Conservation (phyloP, 2,329 filamentous ascomycete species). For the Venturia aucupariae region DNA sequence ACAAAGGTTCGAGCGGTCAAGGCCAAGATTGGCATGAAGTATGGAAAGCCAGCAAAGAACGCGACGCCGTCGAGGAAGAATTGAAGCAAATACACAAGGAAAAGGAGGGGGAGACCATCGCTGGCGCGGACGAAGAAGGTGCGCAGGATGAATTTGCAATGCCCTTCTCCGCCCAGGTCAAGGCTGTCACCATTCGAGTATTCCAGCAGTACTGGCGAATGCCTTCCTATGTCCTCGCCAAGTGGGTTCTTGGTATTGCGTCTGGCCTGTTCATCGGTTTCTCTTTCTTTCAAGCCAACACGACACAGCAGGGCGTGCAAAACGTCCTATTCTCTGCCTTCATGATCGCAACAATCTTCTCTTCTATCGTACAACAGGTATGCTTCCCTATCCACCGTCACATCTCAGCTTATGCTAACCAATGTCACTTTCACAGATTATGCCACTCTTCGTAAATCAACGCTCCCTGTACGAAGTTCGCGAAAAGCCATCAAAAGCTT, state of each 20-base stretch:
- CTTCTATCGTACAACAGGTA: slow-evolving; percentile 33
- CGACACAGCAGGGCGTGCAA: slow-evolving; percentile 33
- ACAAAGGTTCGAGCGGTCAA: slow-evolving; percentile 25
- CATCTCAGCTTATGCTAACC: neutral
- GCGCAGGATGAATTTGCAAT: slow-evolving; percentile 36
- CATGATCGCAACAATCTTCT: slow-evolving; percentile 37
- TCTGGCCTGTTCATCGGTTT: slow-evolving; percentile 28
- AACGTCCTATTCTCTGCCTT: slow-evolving; percentile 42
- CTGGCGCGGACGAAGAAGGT: slow-evolving; percentile 20
- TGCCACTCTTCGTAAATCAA: slow-evolving; percentile 42
- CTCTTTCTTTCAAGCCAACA: slow-evolving; percentile 32
- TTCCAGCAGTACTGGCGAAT: slow-evolving; percentile 40
- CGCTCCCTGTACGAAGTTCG: slow-evolving; percentile 48
- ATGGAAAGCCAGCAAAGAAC: slow-evolving; percentile 43
- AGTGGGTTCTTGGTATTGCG: slow-evolving; percentile 15
- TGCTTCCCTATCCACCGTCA: neutral
- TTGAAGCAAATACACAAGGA: slow-evolving; percentile 6
- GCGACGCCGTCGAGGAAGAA: slow-evolving; percentile 27
- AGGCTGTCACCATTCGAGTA: slow-evolving; percentile 30
- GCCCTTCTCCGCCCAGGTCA: slow-evolving; percentile 27
- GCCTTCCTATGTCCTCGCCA: slow-evolving; percentile 33
- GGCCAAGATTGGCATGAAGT: slow-evolving; percentile 71
- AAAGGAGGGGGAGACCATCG: neutral
- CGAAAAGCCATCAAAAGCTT: slow-evolving; percentile 57
- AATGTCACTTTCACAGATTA: slow-evolving; percentile 32